Evolutionary conservation across 2,329 filamentous ascomycete species (phyloP).

Genomic region (Hirsutella rhossiliensis): DNA sequence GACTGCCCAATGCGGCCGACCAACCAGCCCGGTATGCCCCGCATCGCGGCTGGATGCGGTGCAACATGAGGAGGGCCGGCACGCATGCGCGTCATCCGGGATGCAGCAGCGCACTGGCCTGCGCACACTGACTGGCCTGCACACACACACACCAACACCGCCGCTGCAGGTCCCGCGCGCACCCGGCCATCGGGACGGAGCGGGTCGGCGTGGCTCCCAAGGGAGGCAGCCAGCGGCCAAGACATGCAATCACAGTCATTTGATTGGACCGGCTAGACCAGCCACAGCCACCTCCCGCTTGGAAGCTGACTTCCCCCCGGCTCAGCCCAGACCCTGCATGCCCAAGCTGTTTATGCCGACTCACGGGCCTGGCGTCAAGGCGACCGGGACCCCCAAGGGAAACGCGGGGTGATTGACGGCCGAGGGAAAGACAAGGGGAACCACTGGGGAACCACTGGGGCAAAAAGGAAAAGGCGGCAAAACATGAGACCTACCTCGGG

Average conservation of each 20-base stretch:
- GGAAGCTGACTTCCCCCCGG: too few relatives aligned
- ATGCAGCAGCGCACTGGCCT: not conserved
- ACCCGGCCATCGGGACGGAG: not conserved
- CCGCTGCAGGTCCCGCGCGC: not conserved
- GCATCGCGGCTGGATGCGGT: not conserved
- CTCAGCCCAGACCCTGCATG: too few relatives aligned
- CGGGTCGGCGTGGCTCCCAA: constrained; percentile 5
- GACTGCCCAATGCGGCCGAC: constrained; percentile 8
- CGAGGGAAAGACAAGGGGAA: not conserved
- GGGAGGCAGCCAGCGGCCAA: not conserved
- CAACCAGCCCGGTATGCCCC: not conserved
- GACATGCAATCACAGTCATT: too few relatives aligned
- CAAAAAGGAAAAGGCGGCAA: not conserved
- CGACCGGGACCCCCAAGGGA: not conserved
- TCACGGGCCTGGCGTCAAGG: not conserved
- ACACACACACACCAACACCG: not conserved
- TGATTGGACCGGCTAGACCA: too few relatives aligned
- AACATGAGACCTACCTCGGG: constrained; percentile 57
- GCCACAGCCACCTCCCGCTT: too few relatives aligned
- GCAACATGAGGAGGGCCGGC: not conserved
- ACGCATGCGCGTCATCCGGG: constrained; percentile 1
- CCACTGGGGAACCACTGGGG: not conserved
- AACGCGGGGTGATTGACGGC: not conserved
- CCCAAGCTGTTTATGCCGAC: too few relatives aligned
- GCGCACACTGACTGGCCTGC: not conserved